Percentiles rank a stretch among this genome's conserved stretches.
Evolutionary conservation across 257 asterid genomes (phyloP).

Genomic region (Plantago ovata): DNA sequence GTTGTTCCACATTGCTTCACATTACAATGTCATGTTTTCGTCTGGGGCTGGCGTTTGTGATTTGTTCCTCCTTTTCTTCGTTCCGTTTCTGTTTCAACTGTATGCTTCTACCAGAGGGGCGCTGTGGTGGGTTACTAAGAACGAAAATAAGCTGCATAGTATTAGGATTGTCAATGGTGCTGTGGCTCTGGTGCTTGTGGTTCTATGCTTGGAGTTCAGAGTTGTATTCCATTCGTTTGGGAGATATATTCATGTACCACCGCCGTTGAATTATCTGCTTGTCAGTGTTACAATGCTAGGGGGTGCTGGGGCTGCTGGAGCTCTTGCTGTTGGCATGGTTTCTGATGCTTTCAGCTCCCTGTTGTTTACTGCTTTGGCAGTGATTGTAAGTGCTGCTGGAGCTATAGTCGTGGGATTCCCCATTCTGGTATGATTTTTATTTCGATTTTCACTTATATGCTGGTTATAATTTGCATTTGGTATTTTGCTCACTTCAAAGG

Average conservation of each 20-base stretch:
- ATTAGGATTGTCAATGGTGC: slow-evolving; percentile 87
- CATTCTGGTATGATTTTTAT: slow-evolving; percentile 48
- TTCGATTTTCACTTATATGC: too few species aligned
- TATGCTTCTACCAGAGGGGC: slow-evolving; percentile 94
- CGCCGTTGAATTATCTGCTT: slow-evolving; percentile 80
- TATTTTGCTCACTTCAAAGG: too few species aligned
- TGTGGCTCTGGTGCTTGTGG: slow-evolving; percentile 66
- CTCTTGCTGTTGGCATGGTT: slow-evolving; percentile 80
- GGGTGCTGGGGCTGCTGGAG: slow-evolving; percentile 79
- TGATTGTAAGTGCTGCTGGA: slow-evolving; percentile 85
- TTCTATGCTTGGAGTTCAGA: slow-evolving; percentile 83
- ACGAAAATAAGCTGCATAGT: slow-evolving; percentile 70
- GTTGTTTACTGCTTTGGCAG: slow-evolving; percentile 62
- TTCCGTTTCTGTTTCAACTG: slow-evolving; percentile 85
- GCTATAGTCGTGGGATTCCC: slow-evolving; percentile 93
- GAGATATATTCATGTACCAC: slow-evolving; percentile 93
- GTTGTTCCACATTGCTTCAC: slow-evolving; percentile 71
- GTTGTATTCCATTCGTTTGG: slow-evolving; percentile 97
- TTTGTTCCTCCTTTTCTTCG: slow-evolving; percentile 76
- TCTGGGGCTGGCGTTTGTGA: slow-evolving; percentile 69
- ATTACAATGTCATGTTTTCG: slow-evolving; percentile 58
- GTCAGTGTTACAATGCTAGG: slow-evolving; percentile 91
- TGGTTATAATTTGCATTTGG: too few species aligned
- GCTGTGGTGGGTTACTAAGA: slow-evolving; percentile 95
- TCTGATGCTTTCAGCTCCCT: slow-evolving; percentile 79